A percentile compares a stretch with the other conserved stretches of the same genome.
Evolutionary conservation across 2,329 filamentous ascomycete species (phyloP).

Genomic region (Nannizziopsis barbatae): DNA sequence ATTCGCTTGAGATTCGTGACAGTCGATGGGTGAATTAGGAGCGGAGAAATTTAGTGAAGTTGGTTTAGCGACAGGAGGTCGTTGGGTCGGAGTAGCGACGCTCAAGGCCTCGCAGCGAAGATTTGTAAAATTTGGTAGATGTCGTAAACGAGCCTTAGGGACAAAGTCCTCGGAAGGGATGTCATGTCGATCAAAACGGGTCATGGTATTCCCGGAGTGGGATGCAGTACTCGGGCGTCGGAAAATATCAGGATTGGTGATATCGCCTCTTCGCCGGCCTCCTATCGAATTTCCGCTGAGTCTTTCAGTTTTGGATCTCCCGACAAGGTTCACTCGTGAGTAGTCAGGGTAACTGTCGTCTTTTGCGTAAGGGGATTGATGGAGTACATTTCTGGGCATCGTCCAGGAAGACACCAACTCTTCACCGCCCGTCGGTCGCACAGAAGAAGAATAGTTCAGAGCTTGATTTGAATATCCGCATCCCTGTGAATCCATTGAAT

Average conservation of each 20-base stretch:
- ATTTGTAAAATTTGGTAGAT: constrained; percentile 14
- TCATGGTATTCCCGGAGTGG: constrained; percentile 17
- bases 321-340: constrained; percentile 16
- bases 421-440: not conserved
- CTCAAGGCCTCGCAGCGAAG: constrained; percentile 13
- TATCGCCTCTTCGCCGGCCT: constrained; percentile 28
- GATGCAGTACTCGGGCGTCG: constrained; percentile 26
- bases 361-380: constrained; percentile 14
- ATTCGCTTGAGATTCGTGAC: constrained; percentile 9
- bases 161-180: constrained; percentile 1
- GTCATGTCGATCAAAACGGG: not conserved
- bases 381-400: constrained; percentile 7
- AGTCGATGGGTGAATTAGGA: not conserved
- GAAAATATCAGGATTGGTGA: constrained; percentile 33
- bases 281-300: constrained; percentile 19
- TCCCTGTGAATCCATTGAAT: not conserved
- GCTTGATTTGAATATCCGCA: not conserved
- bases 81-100: not conserved
- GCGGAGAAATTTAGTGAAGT: not conserved
- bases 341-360: constrained; percentile 14
- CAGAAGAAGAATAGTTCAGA: not conserved
- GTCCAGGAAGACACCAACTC: not conserved
- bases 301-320: constrained; percentile 23
- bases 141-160: constrained; percentile 15
- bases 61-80: not conserved